Percentiles rank a stretch among this genome's conserved stretches.
Evolutionary conservation across 2,329 filamentous ascomycete species (phyloP).

Genomic region (Neofusicoccum kwambonambiense): DNA sequence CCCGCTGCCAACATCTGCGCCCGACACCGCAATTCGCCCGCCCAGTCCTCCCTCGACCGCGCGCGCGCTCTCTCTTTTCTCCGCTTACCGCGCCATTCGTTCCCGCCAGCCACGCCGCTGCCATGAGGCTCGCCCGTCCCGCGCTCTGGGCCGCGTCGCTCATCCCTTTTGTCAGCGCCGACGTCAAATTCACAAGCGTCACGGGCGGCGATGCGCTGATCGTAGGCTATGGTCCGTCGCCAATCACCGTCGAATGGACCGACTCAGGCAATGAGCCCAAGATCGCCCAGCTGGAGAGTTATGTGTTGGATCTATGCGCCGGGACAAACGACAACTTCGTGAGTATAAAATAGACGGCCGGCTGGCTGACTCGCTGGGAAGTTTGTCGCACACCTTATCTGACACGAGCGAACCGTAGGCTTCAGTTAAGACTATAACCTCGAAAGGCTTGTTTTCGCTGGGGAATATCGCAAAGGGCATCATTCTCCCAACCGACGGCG

Average conservation of each 20-base stretch:
- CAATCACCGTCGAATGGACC: constrained; percentile 56
- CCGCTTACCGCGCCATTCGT: background rate
- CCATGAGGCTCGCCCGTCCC: constrained; percentile 2
- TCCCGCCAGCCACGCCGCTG: background rate
- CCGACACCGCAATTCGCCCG: background rate
- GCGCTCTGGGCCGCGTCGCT: constrained; percentile 24
- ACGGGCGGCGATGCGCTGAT: constrained; percentile 51
- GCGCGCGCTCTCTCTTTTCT: background rate
- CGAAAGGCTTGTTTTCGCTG: constrained; percentile 37
- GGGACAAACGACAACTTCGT: constrained; percentile 58
- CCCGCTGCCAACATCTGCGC: background rate
- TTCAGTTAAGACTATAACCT: constrained; percentile 15
- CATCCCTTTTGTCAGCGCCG: constrained; percentile 47
- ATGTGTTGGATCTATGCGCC: constrained; percentile 59
- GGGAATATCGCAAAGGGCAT: constrained; percentile 46
- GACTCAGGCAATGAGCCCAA: constrained; percentile 53
- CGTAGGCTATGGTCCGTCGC: constrained; percentile 42
- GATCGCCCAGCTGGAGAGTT: constrained; percentile 52
- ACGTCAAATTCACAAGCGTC: constrained; percentile 56
- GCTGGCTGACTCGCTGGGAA: background rate
- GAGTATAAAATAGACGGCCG: constrained; percentile 19
- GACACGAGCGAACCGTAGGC: constrained; percentile 10
- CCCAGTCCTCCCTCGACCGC: background rate
- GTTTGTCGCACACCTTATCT: background rate
- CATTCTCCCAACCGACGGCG: constrained; percentile 45